Evolutionary conservation across 2,329 filamentous ascomycete species (phyloP).

Genomic region (Aspergillus tamarii): DNA sequence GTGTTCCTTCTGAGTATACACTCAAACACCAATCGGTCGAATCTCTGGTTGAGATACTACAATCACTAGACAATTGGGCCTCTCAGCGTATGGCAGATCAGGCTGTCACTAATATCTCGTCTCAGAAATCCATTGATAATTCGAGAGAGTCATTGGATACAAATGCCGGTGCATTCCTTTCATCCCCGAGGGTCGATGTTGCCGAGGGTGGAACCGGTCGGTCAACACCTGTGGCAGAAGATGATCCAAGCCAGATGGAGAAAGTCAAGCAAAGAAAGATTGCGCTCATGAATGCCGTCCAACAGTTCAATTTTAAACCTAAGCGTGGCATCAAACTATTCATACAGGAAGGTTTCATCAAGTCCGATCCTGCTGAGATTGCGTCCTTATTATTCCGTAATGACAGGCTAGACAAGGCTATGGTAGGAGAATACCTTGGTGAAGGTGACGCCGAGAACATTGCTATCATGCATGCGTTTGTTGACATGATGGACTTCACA

Average conservation of each 20-base stretch:
- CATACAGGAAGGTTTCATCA: slow-evolving; percentile 83
- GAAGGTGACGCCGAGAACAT: slow-evolving; percentile 93
- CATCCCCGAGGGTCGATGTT: slow-evolving; percentile 62
- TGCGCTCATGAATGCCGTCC: slow-evolving; percentile 83
- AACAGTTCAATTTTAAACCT: slow-evolving; percentile 96
- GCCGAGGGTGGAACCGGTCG: slow-evolving; percentile 59
- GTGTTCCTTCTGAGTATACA: slow-evolving; percentile 84
- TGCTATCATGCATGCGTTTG: slow-evolving; percentile 97
- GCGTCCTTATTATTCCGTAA: slow-evolving; percentile 80
- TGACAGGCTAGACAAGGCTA: slow-evolving; percentile 84
- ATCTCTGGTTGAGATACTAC: slow-evolving; percentile 82
- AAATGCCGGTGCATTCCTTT: slow-evolving; percentile 52
- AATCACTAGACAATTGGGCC: slow-evolving; percentile 93
- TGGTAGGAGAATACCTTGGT: slow-evolving; percentile 91
- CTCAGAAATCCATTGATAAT: slow-evolving; percentile 60
- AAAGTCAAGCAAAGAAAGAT: slow-evolving; percentile 94
- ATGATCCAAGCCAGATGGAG: slow-evolving; percentile 92
- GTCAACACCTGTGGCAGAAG: slow-evolving; percentile 72
- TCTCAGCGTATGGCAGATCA: slow-evolving; percentile 64
- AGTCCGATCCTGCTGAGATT: slow-evolving; percentile 75
- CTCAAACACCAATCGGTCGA: slow-evolving; percentile 90
- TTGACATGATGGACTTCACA: slow-evolving; percentile 90
- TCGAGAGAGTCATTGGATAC: slow-evolving; percentile 78
- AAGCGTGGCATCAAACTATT: slow-evolving; percentile 89
- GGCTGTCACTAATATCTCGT: slow-evolving; percentile 51